Evolutionary conservation across 129 eudicot genomes (phyloP).

Genomic region (Scalesia atractyloides): DNA sequence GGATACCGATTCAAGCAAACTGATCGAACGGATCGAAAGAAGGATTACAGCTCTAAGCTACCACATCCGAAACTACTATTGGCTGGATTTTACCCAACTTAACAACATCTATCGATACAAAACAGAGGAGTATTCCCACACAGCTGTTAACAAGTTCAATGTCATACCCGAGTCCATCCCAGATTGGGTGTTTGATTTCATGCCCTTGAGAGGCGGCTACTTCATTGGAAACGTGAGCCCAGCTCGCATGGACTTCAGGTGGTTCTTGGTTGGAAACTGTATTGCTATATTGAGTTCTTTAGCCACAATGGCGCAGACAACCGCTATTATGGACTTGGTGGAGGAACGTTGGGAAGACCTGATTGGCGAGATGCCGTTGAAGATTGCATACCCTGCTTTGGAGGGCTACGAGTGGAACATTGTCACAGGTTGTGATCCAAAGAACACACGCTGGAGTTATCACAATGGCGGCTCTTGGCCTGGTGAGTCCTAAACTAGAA

Average conservation of each 20-base stretch:
- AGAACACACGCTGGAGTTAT: constrained; percentile 64
- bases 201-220: constrained; percentile 64
- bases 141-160: constrained; percentile 50
- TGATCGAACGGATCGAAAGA: constrained; percentile 44
- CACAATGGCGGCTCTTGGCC: constrained; percentile 78
- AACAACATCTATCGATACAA: constrained; percentile 61
- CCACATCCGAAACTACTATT: constrained; percentile 58
- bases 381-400: constrained; percentile 56
- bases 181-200: constrained; percentile 68
- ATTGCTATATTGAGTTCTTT: constrained; percentile 46
- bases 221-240: constrained; percentile 69
- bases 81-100: constrained; percentile 59
- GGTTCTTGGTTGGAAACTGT: constrained; percentile 52
- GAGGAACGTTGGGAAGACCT: constrained; percentile 61
- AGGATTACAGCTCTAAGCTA: constrained; percentile 55
- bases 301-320: constrained; percentile 43
- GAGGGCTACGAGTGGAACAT: constrained; percentile 57
- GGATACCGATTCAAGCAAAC: constrained; percentile 38
- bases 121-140: constrained; percentile 67
- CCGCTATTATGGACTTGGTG: constrained; percentile 62
- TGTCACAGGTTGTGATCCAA: constrained; percentile 62
- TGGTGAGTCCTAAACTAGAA: constrained; percentile 38
- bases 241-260: constrained; percentile 59
- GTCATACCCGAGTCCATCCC: constrained; percentile 65
- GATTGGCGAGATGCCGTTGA: constrained; percentile 61